Conservation (phyloP, 495 filamentous ascomycete species). For the Penicillium chermesinum region DNA sequence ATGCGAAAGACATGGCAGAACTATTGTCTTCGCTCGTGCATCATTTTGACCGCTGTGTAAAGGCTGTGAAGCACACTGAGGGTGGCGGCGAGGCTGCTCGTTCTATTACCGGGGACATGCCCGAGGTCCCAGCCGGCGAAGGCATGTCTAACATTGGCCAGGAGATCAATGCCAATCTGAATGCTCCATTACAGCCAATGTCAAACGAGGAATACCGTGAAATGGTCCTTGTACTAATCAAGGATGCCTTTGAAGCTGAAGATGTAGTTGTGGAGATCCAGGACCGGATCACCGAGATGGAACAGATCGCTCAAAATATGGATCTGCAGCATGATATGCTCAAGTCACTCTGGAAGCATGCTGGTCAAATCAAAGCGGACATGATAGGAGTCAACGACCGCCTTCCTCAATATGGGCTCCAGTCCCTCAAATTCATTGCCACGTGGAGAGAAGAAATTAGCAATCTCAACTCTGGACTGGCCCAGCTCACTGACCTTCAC, state of each 20-base stretch:
- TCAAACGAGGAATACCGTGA: constrained; percentile 71
- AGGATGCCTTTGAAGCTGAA: constrained; percentile 81
- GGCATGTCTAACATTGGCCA: constrained; percentile 55
- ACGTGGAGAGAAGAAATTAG: constrained; percentile 73
- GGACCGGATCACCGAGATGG: constrained; percentile 71
- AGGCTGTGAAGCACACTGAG: constrained; percentile 87
- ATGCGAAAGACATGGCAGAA: constrained; percentile 79
- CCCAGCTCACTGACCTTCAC: constrained; percentile 66
- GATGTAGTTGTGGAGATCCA: constrained; percentile 84
- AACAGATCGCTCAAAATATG: constrained; percentile 50
- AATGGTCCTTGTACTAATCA: constrained; percentile 75
- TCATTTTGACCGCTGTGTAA: constrained; percentile 94
- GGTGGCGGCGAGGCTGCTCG: constrained; percentile 71
- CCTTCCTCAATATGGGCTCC: constrained; percentile 62
- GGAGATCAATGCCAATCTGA: constrained; percentile 46
- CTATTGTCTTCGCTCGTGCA: constrained; percentile 75
- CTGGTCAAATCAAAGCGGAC: constrained; percentile 54
- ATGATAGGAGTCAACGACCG: constrained; percentile 61
- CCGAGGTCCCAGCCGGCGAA: constrained; percentile 50
- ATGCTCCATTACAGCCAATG: constrained; percentile 60
- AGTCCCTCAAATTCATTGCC: constrained; percentile 63
- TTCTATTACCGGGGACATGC: constrained; percentile 54
- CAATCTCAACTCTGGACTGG: constrained; percentile 59
- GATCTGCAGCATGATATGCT: constrained; percentile 49
- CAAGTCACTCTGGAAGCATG: constrained; percentile 47